Base-by-base conservation (phyloP, 768 basidiomycete genomes). In the Lactarius akahatsu region DNA sequence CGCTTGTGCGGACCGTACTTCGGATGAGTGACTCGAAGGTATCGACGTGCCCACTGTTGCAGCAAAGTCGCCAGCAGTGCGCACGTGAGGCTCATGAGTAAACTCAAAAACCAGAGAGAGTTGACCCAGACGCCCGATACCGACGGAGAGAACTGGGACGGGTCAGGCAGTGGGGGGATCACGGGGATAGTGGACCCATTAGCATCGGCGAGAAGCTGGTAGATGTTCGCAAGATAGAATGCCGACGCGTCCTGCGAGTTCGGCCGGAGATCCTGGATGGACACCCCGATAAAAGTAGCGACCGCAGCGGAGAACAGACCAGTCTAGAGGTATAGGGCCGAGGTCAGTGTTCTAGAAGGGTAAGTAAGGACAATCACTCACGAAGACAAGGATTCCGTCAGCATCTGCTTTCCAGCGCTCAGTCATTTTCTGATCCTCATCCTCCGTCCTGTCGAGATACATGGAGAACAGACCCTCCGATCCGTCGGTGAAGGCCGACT, bases 11-110 rank as follows among this genome's bases (percentile, higher is more conserved):
- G 58, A 20, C 58, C 34, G 57, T 45, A 59, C 30, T n/a, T 23
- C 2, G 59, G 64, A 11, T 65, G 52, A 60, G 64, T 65, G 20
- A 43, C 34, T 32, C 52, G 30, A 45, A 59, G 57, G 50, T 59
- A 64, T 26, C 58, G 63, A 54, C 57, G 63, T 52, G 63, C 58
- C 58, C 63, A 59, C 28, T 64, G 63, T 38, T 64, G 63, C n/a
- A 59, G n/a, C n/a, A 64, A 18, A n/a, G 57, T 64, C 13, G 64
- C 64, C 32, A 65, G n/a, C n/a, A 60, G n/a, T 4, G 64, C 50
- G 8, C 58, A 65, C 13, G 64, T 43, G 26, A 65, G 64, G 18
- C 40, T 43, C 28, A 65, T 52, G 4, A 59, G 34, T 38, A 64
- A 7, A 56, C 62, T 63, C 43, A 57, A 57, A 20, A 65, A 65